Evolutionary conservation across 148 eudicot species (phyloP).

Genomic region (Camellia lanceoleosa): DNA sequence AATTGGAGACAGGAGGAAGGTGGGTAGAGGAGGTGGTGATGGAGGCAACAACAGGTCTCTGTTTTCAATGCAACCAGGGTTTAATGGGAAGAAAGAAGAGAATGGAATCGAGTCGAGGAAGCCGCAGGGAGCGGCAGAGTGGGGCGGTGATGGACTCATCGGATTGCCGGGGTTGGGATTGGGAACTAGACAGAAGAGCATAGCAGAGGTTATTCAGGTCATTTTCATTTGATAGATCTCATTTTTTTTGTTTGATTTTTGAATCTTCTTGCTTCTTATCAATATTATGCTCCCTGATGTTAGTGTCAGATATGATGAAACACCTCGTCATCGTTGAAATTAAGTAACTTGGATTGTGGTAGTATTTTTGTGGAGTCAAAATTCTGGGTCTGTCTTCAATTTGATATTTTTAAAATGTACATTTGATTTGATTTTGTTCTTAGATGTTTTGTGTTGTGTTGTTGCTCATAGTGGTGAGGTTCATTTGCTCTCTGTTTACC

Average conservation of each 20-base stretch:
- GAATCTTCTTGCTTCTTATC: not conserved
- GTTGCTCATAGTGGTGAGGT: not conserved
- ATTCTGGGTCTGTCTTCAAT: not conserved
- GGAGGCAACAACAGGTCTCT: slow-evolving; percentile 19
- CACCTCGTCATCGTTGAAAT: slow-evolving; percentile 8
- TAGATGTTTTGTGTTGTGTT: not conserved
- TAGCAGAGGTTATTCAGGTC: slow-evolving; percentile 83
- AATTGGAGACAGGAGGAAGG: slow-evolving; percentile 60
- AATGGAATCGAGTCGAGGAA: slow-evolving; percentile 26
- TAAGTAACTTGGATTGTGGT: not conserved
- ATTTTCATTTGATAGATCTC: not conserved
- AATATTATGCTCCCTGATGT: not conserved
- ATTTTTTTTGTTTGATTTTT: not conserved
- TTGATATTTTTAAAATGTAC: not conserved
- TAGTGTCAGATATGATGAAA: not conserved
- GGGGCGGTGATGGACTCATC: slow-evolving; percentile 67
- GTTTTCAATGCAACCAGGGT: slow-evolving; percentile 30
- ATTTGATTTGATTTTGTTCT: slow-evolving; percentile 9
- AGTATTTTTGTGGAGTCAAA: not conserved
- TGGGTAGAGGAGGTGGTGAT: slow-evolving; percentile 16
- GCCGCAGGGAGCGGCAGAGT: slow-evolving; percentile 31
- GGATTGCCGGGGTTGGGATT: slow-evolving; percentile 80
- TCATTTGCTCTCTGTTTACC: not conserved
- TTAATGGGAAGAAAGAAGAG: slow-evolving; percentile 29
- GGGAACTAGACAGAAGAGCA: slow-evolving; percentile 68